These are phyloP conservation scores for Uronychia setigera DNA, from an alignment of 73 alveolate genomes.

Conservation along the genomic window DNA sequence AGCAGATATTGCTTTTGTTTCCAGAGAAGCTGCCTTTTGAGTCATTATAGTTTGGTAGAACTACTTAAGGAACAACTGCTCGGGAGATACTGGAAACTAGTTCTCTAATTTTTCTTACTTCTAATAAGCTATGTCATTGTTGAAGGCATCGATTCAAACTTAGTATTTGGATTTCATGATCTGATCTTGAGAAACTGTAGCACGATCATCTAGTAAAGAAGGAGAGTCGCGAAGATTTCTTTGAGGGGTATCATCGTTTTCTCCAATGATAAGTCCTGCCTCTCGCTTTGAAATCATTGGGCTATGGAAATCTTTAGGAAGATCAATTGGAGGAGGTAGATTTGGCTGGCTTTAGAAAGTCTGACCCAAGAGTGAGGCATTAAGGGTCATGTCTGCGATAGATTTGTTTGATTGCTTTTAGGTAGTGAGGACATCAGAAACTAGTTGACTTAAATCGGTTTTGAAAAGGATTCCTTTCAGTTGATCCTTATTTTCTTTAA, in stretches of 20 bases:
- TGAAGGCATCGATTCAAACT: constrained; percentile 13
- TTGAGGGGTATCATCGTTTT: too few relatives aligned
- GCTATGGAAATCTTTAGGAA: too few relatives aligned
- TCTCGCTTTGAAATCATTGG: too few relatives aligned
- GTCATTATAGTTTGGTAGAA: background rate
- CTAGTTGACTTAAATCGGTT: background rate
- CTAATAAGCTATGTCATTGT: background rate
- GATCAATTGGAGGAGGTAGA: too few relatives aligned
- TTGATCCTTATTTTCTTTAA: background rate
- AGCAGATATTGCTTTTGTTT: background rate
- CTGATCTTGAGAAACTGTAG: too few relatives aligned
- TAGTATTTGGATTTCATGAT: background rate
- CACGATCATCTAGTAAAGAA: too few relatives aligned
- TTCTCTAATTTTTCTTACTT: background rate
- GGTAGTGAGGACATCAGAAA: background rate
- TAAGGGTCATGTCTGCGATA: background rate
- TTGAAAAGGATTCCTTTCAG: background rate
- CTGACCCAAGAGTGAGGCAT: background rate
- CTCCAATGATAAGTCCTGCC: too few relatives aligned
- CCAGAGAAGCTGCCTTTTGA: background rate
- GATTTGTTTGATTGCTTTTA: background rate
- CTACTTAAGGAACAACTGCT: background rate
- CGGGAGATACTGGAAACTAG: background rate
- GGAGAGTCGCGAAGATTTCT: too few relatives aligned
- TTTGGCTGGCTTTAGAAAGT: too few relatives aligned